Base-by-base conservation (phyloP, 768 basidiomycete genomes). In the Pulveroboletus sp. region DNA sequence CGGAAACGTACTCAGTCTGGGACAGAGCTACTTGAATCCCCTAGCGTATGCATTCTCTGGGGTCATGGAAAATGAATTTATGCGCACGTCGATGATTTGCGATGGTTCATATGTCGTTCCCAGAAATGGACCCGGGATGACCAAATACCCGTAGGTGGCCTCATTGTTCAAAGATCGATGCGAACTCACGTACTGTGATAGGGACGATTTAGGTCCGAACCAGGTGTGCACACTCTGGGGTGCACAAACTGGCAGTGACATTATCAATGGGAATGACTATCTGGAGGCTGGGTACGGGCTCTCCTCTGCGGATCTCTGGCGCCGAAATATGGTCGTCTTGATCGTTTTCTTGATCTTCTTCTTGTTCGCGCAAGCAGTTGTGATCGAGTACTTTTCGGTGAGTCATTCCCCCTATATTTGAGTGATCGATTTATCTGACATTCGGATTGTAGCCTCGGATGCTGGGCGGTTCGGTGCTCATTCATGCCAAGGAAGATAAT, bases 11-110 rank as follows among this genome's bases (percentile, higher is more conserved):
- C 48, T 66, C 31, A 66, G 25, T 47, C 47, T n/a, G 32, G 21
- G 17, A 32, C 13, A 55, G 84, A 88, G 78, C 70, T 92, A 92
- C 65, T 62, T 91, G 51, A 85, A 94, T 59, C 92, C 92, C 0
- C 67, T 93, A 43, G 69, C 79, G 2, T 92, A 89, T 21, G 82
- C 81, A 0, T 93, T 87, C 77, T 80, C 86, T 55, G 82, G 80
- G 3, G 72, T 78, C 32, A 87, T 94, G 83, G 82, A 87, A 67
- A 94, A 94, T 64, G 92, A 95, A 64, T 92, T 93, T 67, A 79
- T 75, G 73, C 79, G 81, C 16, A 80, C 82, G 31, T 65, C 76
- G 17, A 61, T 89, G 38, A 70, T 69, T 10, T 91, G 88, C 57
- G 81, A 85, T 57, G 87, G 87, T 17, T 69, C 64, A 38, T 80